phyloP scores from a whole-genome alignment of 176 grass and related monocot species.

The Dendrocalamus sinicus region DNA sequence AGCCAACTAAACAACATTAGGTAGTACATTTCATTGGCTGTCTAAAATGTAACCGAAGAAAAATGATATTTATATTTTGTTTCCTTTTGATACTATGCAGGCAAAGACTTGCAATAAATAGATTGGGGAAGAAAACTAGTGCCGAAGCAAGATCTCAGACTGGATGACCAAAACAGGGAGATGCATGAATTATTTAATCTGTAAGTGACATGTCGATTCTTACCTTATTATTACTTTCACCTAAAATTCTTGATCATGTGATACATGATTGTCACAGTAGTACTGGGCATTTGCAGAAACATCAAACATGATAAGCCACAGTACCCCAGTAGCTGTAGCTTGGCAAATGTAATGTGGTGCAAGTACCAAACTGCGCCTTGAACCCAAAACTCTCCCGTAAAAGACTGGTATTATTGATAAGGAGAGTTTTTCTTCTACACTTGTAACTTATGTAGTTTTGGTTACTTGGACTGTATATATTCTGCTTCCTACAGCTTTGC shows the following conservation, averaged over 20 bases:
- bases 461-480: background rate
- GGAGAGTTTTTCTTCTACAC: background rate
- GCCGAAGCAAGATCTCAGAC: background rate
- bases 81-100: constrained; percentile 17
- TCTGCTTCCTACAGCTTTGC: constrained; percentile 58
- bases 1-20: constrained; percentile 52
- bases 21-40: constrained; percentile 25
- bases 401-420: background rate
- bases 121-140: constrained; percentile 30
- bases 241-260: background rate
- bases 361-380: background rate
- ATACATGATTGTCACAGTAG: background rate
- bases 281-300: background rate
- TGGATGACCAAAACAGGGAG: background rate
- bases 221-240: background rate
- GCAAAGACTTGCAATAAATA: constrained; percentile 37
- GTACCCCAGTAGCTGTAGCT: background rate
- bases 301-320: background rate
- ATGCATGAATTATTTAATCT: constrained; percentile 5
- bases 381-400: background rate
- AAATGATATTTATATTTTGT: constrained; percentile 2
- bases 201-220: background rate
- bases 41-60: background rate
- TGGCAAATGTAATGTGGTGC: background rate
- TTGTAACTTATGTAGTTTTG: background rate